Base-by-base conservation (phyloP, 352 stramenopile species). In the Pythium vanterpoolii region DNA sequence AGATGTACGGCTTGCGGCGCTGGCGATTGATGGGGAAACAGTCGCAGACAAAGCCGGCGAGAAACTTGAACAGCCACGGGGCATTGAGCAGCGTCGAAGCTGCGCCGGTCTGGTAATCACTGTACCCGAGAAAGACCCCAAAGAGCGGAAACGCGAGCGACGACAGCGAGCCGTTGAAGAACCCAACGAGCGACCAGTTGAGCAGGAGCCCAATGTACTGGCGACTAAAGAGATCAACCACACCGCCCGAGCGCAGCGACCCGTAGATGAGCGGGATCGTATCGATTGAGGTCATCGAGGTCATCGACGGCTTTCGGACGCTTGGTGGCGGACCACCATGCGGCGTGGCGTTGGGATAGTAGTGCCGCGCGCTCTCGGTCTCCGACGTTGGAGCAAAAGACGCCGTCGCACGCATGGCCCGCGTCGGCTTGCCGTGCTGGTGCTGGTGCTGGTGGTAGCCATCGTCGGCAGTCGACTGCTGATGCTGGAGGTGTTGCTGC, bases 1-100 rank as follows among this genome's bases (percentile, higher is more conserved):
- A 62, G 5, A 74, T 68, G 46, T 74, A 74, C 14, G 67, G 62
- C 57, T 74, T 74, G 48, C 67, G 58, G 16, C 62, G 67, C 23
- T 62, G 58, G 31, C 64, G 55, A n/a, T 56, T 56, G 61, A 74
- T 70, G 26, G 67, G 48, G 34, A 68, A 48, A 28, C 38, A 58
- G 44, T 74, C 67, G 4, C 57, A 46, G 52, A 74, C 21, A 39
- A 74, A 71, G 28, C 67, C 67, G 9, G 60, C 43, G 19, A 68
- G 9, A 36, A 74, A 73, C 50, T 70, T 70, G 50, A 65, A 70
- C 26, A 62, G 44, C 62, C 62, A 70, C 8, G 40, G 48, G 10
- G 58, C 16, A 21, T 48, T 36, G 27, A 65, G n/a, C 9, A 70
- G 50, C 24, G 56, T 18, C 21, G 28, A 28, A 2, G 28, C 23